A percentile compares a stretch with the other conserved stretches of the same genome.
Evolutionary conservation across 768 basidiomycete species (phyloP).

Genomic region (Calocera viscosa): DNA sequence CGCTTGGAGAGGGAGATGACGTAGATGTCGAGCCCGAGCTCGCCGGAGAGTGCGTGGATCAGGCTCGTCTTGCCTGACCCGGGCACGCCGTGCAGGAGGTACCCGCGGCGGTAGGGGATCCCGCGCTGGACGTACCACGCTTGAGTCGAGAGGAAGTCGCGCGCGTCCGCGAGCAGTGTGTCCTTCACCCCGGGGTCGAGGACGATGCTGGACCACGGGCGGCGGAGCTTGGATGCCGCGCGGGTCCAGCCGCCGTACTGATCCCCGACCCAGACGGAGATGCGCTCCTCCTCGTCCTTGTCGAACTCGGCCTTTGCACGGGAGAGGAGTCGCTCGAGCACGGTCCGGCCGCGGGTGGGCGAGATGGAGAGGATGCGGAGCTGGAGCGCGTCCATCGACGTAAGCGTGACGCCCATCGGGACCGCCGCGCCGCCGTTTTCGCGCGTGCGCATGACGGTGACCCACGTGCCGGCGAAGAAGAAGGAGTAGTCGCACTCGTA

Average conservation of each 20-base stretch:
- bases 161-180: slow-evolving; percentile 51
- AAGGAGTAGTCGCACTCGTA: slow-evolving; percentile 6
- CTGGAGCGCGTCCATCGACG: background rate
- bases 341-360: slow-evolving; percentile 33
- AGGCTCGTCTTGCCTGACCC: slow-evolving; percentile 71
- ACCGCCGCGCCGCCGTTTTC: background rate
- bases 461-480: background rate
- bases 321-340: slow-evolving; percentile 42
- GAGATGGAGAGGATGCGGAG: slow-evolving; percentile 23
- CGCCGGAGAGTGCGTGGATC: slow-evolving; percentile 66
- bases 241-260: slow-evolving; percentile 24
- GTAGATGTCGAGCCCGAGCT: slow-evolving; percentile 61
- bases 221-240: slow-evolving; percentile 36
- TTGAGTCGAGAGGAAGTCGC: slow-evolving; percentile 56
- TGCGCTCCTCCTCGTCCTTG: slow-evolving; percentile 39
- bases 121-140: slow-evolving; percentile 64
- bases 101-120: slow-evolving; percentile 71
- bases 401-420: background rate
- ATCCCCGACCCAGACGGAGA: slow-evolving; percentile 37
- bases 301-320: slow-evolving; percentile 44
- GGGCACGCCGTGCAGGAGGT: slow-evolving; percentile 60
- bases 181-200: slow-evolving; percentile 46
- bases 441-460: slow-evolving; percentile 1
- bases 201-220: slow-evolving; percentile 43
- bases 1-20: slow-evolving; percentile 52